These are phyloP conservation scores for Quercus cerris DNA, from an alignment of 306 rosid species.

Conservation along the genomic window DNA sequence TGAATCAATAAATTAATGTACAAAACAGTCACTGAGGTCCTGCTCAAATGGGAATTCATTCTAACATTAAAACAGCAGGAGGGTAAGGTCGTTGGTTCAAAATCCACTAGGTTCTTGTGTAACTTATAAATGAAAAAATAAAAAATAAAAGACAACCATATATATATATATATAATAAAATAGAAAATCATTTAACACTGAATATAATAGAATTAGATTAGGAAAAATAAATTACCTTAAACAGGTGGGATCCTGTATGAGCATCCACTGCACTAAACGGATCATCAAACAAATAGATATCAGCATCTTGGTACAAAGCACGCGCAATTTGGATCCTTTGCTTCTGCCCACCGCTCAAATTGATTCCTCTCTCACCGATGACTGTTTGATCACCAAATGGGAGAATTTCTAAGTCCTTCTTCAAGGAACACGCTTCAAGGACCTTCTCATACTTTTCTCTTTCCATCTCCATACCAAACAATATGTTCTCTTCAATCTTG, in stretches of 20 bases:
- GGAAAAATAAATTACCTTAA: constrained; percentile 42
- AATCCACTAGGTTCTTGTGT: no score
- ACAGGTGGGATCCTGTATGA: constrained; percentile 86
- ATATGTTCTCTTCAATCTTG: constrained; percentile 67
- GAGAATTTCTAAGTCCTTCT: constrained; percentile 69
- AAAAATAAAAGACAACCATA: no score
- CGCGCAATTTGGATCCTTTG: constrained; percentile 87
- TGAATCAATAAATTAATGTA: not conserved
- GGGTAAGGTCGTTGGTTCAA: no score
- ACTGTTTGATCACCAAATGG: constrained; percentile 81
- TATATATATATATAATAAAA: not conserved
- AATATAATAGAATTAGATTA: not conserved
- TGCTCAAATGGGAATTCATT: no score
- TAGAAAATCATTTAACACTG: not conserved
- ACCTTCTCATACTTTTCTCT: constrained; percentile 61
- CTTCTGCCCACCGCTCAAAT: constrained; percentile 88
- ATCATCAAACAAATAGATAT: constrained; percentile 80
- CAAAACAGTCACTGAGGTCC: no score
- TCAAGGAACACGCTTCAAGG: constrained; percentile 77
- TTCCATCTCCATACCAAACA: constrained; percentile 74
- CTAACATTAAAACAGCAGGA: no score
- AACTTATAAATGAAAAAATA: not conserved
- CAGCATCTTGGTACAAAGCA: constrained; percentile 73
- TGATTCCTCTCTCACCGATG: constrained; percentile 84
- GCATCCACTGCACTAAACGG: constrained; percentile 95